phyloP scores from a whole-genome alignment of 2,329 filamentous ascomycete genomes.

The Didymella lethalis region DNA sequence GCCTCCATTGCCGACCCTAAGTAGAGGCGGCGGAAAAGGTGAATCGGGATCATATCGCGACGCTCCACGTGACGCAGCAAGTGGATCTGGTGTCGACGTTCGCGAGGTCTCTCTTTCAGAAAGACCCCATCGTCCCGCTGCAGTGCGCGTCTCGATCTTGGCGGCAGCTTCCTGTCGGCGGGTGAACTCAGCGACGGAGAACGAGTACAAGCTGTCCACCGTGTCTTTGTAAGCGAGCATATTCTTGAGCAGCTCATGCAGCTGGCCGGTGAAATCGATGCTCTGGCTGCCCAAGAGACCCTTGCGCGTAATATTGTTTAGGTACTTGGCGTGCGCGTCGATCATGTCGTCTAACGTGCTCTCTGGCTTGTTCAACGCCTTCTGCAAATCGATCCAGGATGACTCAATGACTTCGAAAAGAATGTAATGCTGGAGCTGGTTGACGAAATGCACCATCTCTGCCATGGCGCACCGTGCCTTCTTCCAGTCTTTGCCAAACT shows the following conservation, averaged over 20 bases:
- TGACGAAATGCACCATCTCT: conserved; percentile 98
- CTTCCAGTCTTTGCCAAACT: conserved; percentile 85
- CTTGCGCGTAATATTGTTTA: conserved; percentile 94
- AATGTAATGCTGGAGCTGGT: conserved; percentile 97
- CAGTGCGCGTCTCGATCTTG: conserved; percentile 71
- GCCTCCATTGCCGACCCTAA: conserved; percentile 46
- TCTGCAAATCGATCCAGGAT: conserved; percentile 90
- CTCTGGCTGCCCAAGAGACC: conserved; percentile 80
- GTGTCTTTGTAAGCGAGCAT: conserved; percentile 95
- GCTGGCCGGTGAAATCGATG: conserved; percentile 82
- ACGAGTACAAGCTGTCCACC: conserved; percentile 92
- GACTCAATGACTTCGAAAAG: conserved; percentile 98
- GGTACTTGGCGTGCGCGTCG: conserved; percentile 86
- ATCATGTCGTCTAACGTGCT: conserved; percentile 96
- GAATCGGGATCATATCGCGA: conserved; percentile 49
- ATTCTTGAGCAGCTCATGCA: conserved; percentile 88
- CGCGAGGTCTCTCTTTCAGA: conserved; percentile 59
- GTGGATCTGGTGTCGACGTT: conserved; percentile 25
- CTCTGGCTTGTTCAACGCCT: conserved; percentile 80
- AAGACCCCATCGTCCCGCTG: conserved; percentile 70
- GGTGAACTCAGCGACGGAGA: conserved; percentile 93
- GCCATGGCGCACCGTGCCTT: conserved; percentile 85
- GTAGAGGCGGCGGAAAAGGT: conserved; percentile 54
- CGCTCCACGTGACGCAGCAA: conserved; percentile 28
- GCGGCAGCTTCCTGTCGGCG: conserved; percentile 85